Evolutionary conservation across 495 filamentous ascomycete genomes (phyloP).

Genomic region (Podospora sp.): DNA sequence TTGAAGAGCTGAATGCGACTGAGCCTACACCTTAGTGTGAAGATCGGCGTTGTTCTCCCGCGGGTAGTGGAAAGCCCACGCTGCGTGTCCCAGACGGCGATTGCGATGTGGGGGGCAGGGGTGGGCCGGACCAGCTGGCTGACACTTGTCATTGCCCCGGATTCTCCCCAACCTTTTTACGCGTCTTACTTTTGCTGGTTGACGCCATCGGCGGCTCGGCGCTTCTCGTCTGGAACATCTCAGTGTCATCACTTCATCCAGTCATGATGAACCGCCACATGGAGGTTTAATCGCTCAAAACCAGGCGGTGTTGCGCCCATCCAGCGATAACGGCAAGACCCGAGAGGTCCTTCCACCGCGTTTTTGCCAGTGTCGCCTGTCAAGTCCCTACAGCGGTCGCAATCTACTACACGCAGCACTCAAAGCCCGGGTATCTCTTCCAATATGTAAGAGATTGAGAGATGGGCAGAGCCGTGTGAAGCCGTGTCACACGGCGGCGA

Average conservation of each 20-base stretch:
- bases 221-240: neutral
- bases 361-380: conserved; percentile 6
- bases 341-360: conserved; percentile 12
- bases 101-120: conserved; percentile 20
- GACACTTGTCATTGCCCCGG: neutral
- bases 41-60: neutral
- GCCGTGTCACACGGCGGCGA: neutral
- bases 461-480: neutral
- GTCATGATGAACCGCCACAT: neutral
- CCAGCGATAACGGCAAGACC: neutral
- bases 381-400: conserved; percentile 12
- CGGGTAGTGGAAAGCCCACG: neutral
- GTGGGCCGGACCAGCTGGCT: neutral
- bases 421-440: neutral
- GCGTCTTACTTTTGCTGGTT: conserved; percentile 1
- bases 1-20: conserved; percentile 11
- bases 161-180: conserved; percentile 5
- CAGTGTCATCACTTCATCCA: neutral
- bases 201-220: neutral
- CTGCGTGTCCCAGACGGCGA: neutral
- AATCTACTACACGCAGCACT: conserved; percentile 8
- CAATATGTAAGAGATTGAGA: conserved; percentile 4
- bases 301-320: too few relatives aligned
- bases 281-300: conserved; percentile 3
- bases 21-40: neutral